These are phyloP conservation scores for Tulasnella sp. DNA, from an alignment of 768 basidiomycete species.

Conservation along the genomic window DNA sequence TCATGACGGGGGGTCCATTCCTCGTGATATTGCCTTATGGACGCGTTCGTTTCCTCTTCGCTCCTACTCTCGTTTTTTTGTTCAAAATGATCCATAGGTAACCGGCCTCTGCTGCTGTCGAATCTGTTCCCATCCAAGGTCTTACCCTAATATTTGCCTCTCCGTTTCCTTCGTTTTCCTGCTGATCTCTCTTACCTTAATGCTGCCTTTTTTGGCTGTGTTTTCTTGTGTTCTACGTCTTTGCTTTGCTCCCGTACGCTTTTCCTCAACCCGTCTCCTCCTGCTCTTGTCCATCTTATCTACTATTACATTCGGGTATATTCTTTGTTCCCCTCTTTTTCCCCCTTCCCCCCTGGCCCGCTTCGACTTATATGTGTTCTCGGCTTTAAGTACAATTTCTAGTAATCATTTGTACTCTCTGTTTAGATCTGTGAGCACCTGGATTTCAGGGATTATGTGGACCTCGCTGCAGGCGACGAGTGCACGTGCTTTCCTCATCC, in stretches of 20 bases:
- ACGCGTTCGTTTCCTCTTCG: neutral
- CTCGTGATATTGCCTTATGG: neutral
- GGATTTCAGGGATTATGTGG: slow-evolving; percentile 13
- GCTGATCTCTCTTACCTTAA: slow-evolving; percentile 14
- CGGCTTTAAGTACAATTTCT: slow-evolving; percentile 16
- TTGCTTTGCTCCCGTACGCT: slow-evolving; percentile 1
- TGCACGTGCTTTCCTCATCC: neutral
- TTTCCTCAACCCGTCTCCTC: neutral
- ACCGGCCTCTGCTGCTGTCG: neutral
- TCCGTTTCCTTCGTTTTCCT: slow-evolving; percentile 3
- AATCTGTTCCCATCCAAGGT: slow-evolving; percentile 12
- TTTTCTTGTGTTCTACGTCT: slow-evolving; percentile 7
- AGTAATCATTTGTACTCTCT: slow-evolving; percentile 11
- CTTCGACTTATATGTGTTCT: slow-evolving; percentile 7
- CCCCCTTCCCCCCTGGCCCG: neutral
- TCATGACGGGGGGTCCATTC: neutral
- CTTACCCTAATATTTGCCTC: neutral
- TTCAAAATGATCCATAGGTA: slow-evolving; percentile 12
- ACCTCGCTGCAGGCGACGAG: neutral
- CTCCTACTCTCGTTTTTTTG: neutral
- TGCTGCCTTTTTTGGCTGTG: slow-evolving; percentile 1
- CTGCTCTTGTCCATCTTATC: neutral
- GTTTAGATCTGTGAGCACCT: slow-evolving; percentile 22
- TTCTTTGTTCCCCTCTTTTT: neutral
- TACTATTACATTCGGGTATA: slow-evolving; percentile 11